phyloP scores from a whole-genome alignment of 805 yeast genomes.

The fission yeast (Schizosaccharomyces pombe) region DNA sequence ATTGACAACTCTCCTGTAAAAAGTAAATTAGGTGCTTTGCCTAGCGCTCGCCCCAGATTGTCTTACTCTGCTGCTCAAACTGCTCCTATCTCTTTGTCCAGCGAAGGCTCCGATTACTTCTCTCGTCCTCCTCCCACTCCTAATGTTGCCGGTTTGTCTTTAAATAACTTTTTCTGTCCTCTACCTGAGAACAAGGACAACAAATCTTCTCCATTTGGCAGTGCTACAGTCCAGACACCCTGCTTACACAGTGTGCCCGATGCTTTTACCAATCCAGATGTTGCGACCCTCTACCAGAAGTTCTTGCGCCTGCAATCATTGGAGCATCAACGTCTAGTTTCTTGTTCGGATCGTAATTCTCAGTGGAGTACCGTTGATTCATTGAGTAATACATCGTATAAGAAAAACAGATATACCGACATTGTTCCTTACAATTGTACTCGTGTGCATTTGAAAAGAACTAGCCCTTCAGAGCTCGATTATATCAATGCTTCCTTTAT shows the following conservation, averaged over 20 bases:
- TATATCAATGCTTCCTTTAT: constrained; percentile 76
- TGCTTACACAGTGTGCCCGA: neutral
- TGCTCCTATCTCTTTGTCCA: neutral
- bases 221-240: neutral
- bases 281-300: neutral
- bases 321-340: neutral
- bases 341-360: neutral
- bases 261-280: neutral
- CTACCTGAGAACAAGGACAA: neutral
- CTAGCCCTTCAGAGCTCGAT: constrained; percentile 17
- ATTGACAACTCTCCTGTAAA: neutral
- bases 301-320: neutral
- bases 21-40: neutral
- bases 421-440: constrained; percentile 72
- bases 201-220: neutral
- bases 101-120: neutral
- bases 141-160: neutral
- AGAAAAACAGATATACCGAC: constrained; percentile 69
- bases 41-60: neutral
- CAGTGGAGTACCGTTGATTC: constrained; percentile 1
- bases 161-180: neutral
- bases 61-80: neutral
- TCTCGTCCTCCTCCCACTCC: neutral
- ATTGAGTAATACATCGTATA: constrained; percentile 4
- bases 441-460: constrained; percentile 34